These are phyloP conservation scores for Rhizopus sp. DNA, from an alignment of 371 early-diverging fungal genomes.

Conservation along the genomic window DNA sequence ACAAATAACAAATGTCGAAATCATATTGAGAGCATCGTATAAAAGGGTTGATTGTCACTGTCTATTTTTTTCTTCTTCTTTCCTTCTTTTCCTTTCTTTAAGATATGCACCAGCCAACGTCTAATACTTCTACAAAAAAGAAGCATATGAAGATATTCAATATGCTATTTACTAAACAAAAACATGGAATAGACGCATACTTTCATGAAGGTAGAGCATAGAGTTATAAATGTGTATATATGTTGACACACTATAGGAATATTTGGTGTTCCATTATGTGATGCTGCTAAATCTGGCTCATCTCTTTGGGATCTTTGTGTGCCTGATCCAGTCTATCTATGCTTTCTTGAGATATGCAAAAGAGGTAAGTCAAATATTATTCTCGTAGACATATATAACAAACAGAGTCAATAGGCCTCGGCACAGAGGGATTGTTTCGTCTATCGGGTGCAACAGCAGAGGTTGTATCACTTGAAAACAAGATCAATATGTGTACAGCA, in stretches of 20 bases:
- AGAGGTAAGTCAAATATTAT: constrained; percentile 18
- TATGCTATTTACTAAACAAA: constrained; percentile 19
- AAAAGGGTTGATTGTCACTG: too few relatives aligned
- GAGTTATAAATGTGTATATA: background rate
- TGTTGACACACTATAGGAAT: constrained; percentile 11
- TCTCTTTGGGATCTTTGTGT: constrained; percentile 21
- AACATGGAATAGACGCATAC: background rate
- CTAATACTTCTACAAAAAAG: constrained; percentile 7
- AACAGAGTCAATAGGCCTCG: constrained; percentile 15
- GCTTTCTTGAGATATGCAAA: constrained; percentile 24
- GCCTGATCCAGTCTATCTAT: constrained; percentile 26
- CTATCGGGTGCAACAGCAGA: constrained; percentile 49
- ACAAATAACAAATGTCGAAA: too few relatives aligned
- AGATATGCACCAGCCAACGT: too few relatives aligned
- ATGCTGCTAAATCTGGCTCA: constrained; percentile 23
- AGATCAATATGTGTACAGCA: constrained; percentile 28
- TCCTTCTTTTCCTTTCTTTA: too few relatives aligned
- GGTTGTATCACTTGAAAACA: constrained; percentile 32
- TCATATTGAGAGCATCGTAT: too few relatives aligned
- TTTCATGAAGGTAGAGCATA: background rate
- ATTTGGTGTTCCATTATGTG: constrained; percentile 27
- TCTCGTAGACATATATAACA: constrained; percentile 1
- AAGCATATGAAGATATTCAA: constrained; percentile 24
- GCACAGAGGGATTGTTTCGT: constrained; percentile 43
- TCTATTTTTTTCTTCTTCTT: too few relatives aligned